phyloP scores from a whole-genome alignment of 2,329 filamentous ascomycete species.

The Diaporthe vexans region DNA sequence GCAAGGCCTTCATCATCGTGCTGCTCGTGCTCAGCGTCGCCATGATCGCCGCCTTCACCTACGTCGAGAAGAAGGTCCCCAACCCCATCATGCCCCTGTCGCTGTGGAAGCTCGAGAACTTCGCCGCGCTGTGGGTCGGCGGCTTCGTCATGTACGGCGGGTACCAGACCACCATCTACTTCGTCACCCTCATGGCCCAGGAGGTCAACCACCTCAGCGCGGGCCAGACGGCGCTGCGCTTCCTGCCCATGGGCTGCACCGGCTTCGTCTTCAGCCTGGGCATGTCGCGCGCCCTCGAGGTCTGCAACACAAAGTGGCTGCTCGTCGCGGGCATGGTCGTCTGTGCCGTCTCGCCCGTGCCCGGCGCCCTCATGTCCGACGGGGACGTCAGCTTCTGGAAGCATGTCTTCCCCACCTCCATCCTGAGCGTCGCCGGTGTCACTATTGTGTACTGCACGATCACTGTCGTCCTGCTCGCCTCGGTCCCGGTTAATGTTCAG shows the following conservation, averaged over 20 bases:
- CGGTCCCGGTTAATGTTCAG: constrained; percentile 57
- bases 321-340: constrained; percentile 52
- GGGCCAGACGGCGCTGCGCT: constrained; percentile 55
- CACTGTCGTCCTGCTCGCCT: constrained; percentile 56
- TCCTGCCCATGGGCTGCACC: constrained; percentile 56
- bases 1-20: constrained; percentile 59
- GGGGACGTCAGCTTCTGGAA: constrained; percentile 50
- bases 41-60: constrained; percentile 54
- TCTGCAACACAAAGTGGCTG: constrained; percentile 54
- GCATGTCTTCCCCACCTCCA: constrained; percentile 54
- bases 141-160: constrained; percentile 59
- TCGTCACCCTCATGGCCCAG: constrained; percentile 57
- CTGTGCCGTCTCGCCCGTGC: constrained; percentile 55
- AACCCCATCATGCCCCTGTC: constrained; percentile 62
- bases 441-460: constrained; percentile 58
- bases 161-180: constrained; percentile 59
- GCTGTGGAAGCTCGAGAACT: constrained; percentile 60
- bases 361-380: constrained; percentile 46
- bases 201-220: constrained; percentile 55
- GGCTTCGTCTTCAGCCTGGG: constrained; percentile 54
- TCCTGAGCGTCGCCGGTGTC: constrained; percentile 56
- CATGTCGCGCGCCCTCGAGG: constrained; percentile 54
- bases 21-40: constrained; percentile 55
- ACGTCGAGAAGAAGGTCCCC: constrained; percentile 57
- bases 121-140: constrained; percentile 59